A percentile compares a stretch with the other conserved stretches of the same genome.
phyloP scores from a whole-genome alignment of 1,284 basidiomycete genomes.

The Cutaneotrichosporon cavernicola region DNA sequence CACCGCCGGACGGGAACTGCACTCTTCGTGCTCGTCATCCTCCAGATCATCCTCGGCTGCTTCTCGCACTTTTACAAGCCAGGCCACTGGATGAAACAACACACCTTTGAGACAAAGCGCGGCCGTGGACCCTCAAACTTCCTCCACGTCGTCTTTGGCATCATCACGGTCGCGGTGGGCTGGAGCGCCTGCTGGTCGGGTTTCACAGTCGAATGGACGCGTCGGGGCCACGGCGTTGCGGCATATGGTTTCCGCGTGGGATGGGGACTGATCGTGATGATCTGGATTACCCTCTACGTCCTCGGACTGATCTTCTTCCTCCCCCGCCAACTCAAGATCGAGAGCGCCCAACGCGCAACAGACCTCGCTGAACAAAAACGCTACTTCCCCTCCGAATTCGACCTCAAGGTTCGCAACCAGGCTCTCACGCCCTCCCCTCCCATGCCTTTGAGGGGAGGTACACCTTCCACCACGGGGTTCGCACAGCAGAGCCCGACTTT shows the following conservation, averaged over 20 bases:
- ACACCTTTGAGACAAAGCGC: conserved; percentile 27
- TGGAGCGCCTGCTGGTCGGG: conserved; percentile 39
- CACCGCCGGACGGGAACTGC: conserved; percentile 64
- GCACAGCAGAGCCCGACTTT: not conserved
- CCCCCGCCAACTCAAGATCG: conserved; percentile 26
- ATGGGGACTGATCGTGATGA: conserved; percentile 37
- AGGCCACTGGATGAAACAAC: conserved; percentile 7
- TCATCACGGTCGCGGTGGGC: conserved; percentile 35
- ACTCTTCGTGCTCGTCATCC: conserved; percentile 62
- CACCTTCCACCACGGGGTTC: not conserved
- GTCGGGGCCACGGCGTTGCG: conserved; percentile 26
- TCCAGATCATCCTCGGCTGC: conserved; percentile 62
- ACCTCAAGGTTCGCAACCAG: conserved; percentile 7
- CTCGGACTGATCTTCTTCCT: conserved; percentile 31
- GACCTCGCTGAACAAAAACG: conserved; percentile 15
- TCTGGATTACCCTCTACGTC: conserved; percentile 25
- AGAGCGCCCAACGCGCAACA: conserved; percentile 14
- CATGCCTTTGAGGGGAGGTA: conserved; percentile 3
- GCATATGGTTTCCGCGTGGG: conserved; percentile 34
- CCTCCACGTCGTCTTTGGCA: conserved; percentile 37
- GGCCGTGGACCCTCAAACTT: conserved; percentile 41
- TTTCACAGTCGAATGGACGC: conserved; percentile 35
- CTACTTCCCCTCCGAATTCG: conserved; percentile 16
- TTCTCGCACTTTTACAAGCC: conserved; percentile 59
- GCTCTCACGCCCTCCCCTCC: conserved; percentile 16